Percentiles rank a stretch among this genome's conserved stretches.
Conservation (phyloP, 2,329 filamentous ascomycete species). For the Huntiella bhutanensis region DNA sequence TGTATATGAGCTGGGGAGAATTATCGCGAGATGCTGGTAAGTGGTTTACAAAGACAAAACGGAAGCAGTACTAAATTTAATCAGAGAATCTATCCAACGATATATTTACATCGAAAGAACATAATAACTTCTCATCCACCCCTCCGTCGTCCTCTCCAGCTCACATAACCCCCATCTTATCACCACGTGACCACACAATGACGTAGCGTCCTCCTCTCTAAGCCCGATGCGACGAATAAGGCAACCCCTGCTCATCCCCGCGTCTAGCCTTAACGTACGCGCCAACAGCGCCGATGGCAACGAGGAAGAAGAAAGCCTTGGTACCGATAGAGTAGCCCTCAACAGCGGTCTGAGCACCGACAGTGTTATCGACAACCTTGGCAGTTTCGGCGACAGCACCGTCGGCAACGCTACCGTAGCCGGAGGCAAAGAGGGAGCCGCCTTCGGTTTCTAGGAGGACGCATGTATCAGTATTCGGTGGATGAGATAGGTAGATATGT, state of each 20-base stretch:
- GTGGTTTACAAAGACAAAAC: not conserved
- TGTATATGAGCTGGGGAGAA: not conserved
- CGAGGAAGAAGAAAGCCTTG: constrained; percentile 10
- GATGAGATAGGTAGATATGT: too few relatives aligned
- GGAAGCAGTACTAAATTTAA: not conserved
- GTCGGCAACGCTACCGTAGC: constrained; percentile 8
- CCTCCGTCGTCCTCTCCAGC: too few relatives aligned
- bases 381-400: constrained; percentile 9
- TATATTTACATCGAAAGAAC: too few relatives aligned
- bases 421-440: constrained; percentile 7
- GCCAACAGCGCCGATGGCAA: constrained; percentile 9
- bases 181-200: constrained; percentile 6
- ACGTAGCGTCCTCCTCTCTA: not conserved
- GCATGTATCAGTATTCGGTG: constrained; percentile 8
- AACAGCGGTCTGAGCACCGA: not conserved
- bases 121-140: too few relatives aligned
- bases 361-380: constrained; percentile 6
- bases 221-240: constrained; percentile 5
- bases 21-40: not conserved
- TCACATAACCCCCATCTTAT: constrained; percentile 2
- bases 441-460: constrained; percentile 8
- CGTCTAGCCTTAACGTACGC: constrained; percentile 10
- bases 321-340: constrained; percentile 8
- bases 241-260: not conserved
- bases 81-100: too few relatives aligned